phyloP scores from a whole-genome alignment of 2,329 filamentous ascomycete species.

The Phyllachora maydis region DNA sequence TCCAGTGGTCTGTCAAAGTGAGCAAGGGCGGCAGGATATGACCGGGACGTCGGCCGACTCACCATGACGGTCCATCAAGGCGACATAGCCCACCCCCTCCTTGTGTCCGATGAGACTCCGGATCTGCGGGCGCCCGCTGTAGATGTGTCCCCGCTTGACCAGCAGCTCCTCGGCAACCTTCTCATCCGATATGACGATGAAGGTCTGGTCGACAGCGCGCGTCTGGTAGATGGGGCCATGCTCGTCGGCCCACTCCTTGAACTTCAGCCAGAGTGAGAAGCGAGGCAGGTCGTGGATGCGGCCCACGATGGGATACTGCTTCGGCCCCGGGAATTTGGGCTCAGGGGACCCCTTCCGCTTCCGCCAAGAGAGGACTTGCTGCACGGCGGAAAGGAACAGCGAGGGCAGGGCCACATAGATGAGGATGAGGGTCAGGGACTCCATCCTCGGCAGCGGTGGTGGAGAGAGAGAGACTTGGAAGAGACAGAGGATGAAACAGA shows the following conservation, averaged over 20 bases:
- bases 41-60: too few species aligned
- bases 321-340: conserved; percentile 20
- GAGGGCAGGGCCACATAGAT: conserved; percentile 23
- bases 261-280: conserved; percentile 26
- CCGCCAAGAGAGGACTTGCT: conserved; percentile 16
- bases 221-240: conserved; percentile 22
- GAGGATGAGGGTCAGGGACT: conserved; percentile 10
- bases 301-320: conserved; percentile 23
- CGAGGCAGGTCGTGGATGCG: conserved; percentile 25
- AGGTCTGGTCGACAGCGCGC: conserved; percentile 15
- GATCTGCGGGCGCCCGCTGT: conserved; percentile 27
- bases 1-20: conserved; percentile 20
- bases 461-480: too few species aligned
- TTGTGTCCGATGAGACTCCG: conserved; percentile 26
- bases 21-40: too few species aligned
- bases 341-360: conserved; percentile 8
- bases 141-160: conserved; percentile 25
- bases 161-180: conserved; percentile 25
- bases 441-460: too few species aligned
- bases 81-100: conserved; percentile 23
- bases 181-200: conserved; percentile 24
- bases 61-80: conserved; percentile 28
- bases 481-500: too few species aligned
- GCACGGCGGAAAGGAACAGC: conserved; percentile 17
- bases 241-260: conserved; percentile 22